A percentile compares a stretch with the other conserved stretches of the same genome.
Conservation (phyloP, 805 yeast species). For the Pichia paraexigua region DNA sequence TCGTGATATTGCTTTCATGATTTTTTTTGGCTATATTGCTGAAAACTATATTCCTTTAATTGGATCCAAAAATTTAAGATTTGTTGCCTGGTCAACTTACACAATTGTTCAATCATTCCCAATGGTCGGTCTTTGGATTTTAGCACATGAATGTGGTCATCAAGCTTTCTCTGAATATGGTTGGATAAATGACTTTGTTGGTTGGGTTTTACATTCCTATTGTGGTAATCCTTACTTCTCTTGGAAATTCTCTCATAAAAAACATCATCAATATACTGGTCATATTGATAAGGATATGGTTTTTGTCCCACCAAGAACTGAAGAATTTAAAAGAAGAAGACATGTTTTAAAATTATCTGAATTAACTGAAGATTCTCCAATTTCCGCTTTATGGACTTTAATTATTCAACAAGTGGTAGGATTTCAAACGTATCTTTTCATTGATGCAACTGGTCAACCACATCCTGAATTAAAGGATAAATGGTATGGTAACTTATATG, state of each 20-base stretch:
- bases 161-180: conserved; percentile 51
- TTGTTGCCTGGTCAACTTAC: conserved; percentile 34
- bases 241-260: conserved; percentile 53
- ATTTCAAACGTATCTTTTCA: conserved; percentile 39
- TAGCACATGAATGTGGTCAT: conserved; percentile 62
- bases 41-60: conserved; percentile 36
- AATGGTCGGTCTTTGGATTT: conserved; percentile 55
- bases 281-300: conserved; percentile 54
- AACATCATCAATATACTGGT: conserved; percentile 60
- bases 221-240: conserved; percentile 53
- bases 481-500: conserved; percentile 31
- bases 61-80: conserved; percentile 28
- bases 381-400: conserved; percentile 35
- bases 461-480: conserved; percentile 27
- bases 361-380: conserved; percentile 48
- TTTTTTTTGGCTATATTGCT: conserved; percentile 35
- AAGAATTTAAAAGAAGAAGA: conserved; percentile 32
- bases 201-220: conserved; percentile 55
- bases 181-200: conserved; percentile 45
- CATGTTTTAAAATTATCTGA: conserved; percentile 33
- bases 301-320: conserved; percentile 47
- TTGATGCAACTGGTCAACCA: conserved; percentile 52
- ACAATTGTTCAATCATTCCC: conserved; percentile 36
- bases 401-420: conserved; percentile 53
- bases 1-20: conserved; percentile 43